Evolutionary conservation across 768 basidiomycete species (phyloP).

Genomic region (Lepiota venenata): DNA sequence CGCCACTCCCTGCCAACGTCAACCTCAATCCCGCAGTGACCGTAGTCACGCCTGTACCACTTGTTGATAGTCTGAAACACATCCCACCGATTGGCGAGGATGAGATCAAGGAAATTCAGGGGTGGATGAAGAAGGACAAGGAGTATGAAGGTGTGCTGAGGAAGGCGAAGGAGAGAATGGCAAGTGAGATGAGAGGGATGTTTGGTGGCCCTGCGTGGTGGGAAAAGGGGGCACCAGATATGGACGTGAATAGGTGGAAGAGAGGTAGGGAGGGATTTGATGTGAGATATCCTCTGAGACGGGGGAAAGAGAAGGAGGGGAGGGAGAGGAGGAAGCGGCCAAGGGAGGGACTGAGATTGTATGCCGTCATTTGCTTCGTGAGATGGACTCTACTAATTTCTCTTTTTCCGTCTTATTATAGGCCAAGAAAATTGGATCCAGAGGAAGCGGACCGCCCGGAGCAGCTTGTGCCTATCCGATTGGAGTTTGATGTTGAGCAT

Average conservation of each 20-base stretch:
- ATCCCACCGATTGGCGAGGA: slow-evolving; percentile 50
- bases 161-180: slow-evolving; percentile 49
- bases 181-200: slow-evolving; percentile 44
- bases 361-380: slow-evolving; percentile 34
- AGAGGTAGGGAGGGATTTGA: slow-evolving; percentile 49
- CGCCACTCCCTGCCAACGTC: slow-evolving; percentile 40
- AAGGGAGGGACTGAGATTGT: slow-evolving; percentile 76
- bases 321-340: slow-evolving; percentile 50
- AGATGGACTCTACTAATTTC: slow-evolving; percentile 8
- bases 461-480: slow-evolving; percentile 88
- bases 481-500: slow-evolving; percentile 95
- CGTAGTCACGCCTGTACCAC: slow-evolving; percentile 57
- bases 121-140: slow-evolving; percentile 64
- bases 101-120: slow-evolving; percentile 52
- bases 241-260: slow-evolving; percentile 34
- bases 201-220: slow-evolving; percentile 53
- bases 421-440: slow-evolving; percentile 56
- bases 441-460: slow-evolving; percentile 66
- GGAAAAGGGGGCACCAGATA: slow-evolving; percentile 49
- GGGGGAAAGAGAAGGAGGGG: slow-evolving; percentile 20
- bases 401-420: slow-evolving; percentile 22
- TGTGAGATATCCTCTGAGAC: slow-evolving; percentile 40
- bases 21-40: slow-evolving; percentile 56
- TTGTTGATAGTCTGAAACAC: slow-evolving; percentile 43
- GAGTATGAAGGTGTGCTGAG: slow-evolving; percentile 49